phyloP scores from a whole-genome alignment of 805 yeast species.

The Schwanniomyces sp. region DNA sequence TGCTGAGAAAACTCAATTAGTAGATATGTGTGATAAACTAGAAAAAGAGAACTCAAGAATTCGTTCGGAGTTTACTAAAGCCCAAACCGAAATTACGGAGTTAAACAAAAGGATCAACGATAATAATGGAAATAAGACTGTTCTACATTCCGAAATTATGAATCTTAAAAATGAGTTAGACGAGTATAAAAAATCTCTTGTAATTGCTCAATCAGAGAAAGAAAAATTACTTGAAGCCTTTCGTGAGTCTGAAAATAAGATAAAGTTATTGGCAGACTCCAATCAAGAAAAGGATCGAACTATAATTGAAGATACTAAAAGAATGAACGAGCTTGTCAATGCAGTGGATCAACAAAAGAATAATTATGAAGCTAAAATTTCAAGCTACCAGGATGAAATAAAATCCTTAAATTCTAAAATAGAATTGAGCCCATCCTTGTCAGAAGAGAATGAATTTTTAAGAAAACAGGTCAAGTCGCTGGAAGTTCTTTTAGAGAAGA shows the following conservation, averaged over 20 bases:
- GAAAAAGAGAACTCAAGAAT: slow-evolving; percentile 7
- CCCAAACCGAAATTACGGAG: slow-evolving; percentile 10
- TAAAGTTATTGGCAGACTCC: slow-evolving; percentile 11
- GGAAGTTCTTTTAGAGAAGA: slow-evolving; percentile 49
- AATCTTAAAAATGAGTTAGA: slow-evolving; percentile 3
- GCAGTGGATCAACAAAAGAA: slow-evolving; percentile 18
- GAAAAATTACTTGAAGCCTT: slow-evolving; percentile 21
- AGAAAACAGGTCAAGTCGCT: slow-evolving; percentile 7
- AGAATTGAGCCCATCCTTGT: slow-evolving; percentile 5
- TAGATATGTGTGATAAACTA: slow-evolving; percentile 12
- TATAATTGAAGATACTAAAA: slow-evolving; percentile 29
- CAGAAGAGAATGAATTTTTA: slow-evolving; percentile 8
- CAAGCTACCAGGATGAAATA: slow-evolving; percentile 10
- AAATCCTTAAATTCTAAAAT: slow-evolving; percentile 5
- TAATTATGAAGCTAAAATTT: slow-evolving; percentile 14
- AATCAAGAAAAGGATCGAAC: slow-evolving; percentile 28
- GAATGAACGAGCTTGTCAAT: slow-evolving; percentile 27
- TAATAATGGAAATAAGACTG: neutral
- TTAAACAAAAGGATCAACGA: slow-evolving; percentile 9
- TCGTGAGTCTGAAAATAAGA: slow-evolving; percentile 29
- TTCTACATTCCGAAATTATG: neutral
- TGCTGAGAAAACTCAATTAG: slow-evolving; percentile 9
- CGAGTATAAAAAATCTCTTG: slow-evolving; percentile 6
- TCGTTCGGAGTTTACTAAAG: slow-evolving; percentile 7
- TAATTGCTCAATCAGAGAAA: slow-evolving; percentile 5